Evolutionary conservation across 2,329 filamentous ascomycete genomes (phyloP).

Genomic region (Fusarium metavorans): DNA sequence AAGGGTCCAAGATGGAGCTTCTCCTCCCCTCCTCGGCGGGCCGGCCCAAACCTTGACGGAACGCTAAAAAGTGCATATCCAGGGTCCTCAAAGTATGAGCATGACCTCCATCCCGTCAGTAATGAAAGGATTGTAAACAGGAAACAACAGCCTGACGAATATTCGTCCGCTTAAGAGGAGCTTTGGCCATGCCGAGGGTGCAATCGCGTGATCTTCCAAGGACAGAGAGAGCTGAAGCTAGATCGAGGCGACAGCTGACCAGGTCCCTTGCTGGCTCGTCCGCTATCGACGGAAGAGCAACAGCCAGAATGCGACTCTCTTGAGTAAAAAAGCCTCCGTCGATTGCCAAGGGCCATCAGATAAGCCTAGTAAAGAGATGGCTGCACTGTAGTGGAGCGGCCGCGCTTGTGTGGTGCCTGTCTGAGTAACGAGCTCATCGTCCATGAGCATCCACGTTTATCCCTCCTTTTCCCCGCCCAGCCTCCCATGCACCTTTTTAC

Average conservation of each 20-base stretch:
- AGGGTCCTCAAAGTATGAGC: conserved; percentile 6
- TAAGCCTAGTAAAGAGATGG: conserved; percentile 34
- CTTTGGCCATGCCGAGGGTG: neutral
- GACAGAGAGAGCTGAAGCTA: conserved; percentile 32
- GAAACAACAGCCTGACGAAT: conserved; percentile 5
- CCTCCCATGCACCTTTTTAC: conserved; percentile 25
- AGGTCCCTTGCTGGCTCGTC: conserved; percentile 36
- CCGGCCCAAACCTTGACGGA: conserved; percentile 36
- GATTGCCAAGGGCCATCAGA: conserved; percentile 36
- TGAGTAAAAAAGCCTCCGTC: conserved; percentile 17
- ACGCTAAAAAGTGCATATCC: conserved; percentile 29
- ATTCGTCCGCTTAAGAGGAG: neutral
- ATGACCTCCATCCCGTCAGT: conserved; percentile 4
- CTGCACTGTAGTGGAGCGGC: conserved; percentile 26
- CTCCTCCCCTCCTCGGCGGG: conserved; percentile 21
- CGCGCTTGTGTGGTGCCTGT: conserved; percentile 9
- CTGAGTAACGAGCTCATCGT: conserved; percentile 21
- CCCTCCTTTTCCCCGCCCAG: conserved; percentile 27
- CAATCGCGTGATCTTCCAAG: conserved; percentile 23
- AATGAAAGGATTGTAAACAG: conserved; percentile 12
- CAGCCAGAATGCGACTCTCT: conserved; percentile 30
- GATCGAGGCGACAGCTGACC: conserved; percentile 39
- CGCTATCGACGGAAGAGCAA: conserved; percentile 15
- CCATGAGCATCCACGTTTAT: conserved; percentile 17
- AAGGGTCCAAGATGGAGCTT: conserved; percentile 27